Evolutionary conservation across 2,329 filamentous ascomycete genomes (phyloP).

Genomic region (Claviceps humidiphila): DNA sequence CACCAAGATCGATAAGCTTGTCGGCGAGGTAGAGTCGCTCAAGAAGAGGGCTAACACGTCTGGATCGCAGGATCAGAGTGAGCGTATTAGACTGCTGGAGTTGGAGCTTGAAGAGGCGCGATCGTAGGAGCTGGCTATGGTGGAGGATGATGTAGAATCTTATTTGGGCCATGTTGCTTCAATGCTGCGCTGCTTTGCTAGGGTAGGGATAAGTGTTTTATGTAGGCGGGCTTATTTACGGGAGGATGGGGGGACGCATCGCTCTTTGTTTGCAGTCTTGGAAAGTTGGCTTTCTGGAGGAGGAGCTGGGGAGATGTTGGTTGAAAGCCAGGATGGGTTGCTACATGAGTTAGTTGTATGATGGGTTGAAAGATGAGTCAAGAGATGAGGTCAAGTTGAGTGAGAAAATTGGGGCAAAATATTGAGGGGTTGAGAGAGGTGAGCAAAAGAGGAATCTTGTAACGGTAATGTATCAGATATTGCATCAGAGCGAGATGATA

Average conservation of each 20-base stretch:
- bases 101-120: constrained; percentile 52
- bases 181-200: too few relatives aligned
- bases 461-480: constrained; percentile 1
- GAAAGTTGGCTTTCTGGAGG: too few relatives aligned
- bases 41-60: constrained; percentile 55
- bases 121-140: constrained; percentile 26
- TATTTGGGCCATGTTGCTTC: too few relatives aligned
- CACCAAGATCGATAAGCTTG: constrained; percentile 57
- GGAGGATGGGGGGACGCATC: too few relatives aligned
- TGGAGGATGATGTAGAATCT: too few relatives aligned
- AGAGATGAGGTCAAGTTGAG: not conserved
- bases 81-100: constrained; percentile 54
- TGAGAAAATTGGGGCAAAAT: not conserved
- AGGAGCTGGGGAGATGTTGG: too few relatives aligned
- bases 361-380: not conserved
- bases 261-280: too few relatives aligned
- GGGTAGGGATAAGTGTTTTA: too few relatives aligned
- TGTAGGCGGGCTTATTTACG: too few relatives aligned
- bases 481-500: not conserved
- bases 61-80: constrained; percentile 47
- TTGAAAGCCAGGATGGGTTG: too few relatives aligned
- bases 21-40: constrained; percentile 63
- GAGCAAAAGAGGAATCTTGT: not conserved
- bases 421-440: not conserved
- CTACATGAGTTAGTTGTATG: too few relatives aligned